Base-by-base conservation (phyloP, 2,329 filamentous ascomycete species). In the Fusarium penzigii region DNA sequence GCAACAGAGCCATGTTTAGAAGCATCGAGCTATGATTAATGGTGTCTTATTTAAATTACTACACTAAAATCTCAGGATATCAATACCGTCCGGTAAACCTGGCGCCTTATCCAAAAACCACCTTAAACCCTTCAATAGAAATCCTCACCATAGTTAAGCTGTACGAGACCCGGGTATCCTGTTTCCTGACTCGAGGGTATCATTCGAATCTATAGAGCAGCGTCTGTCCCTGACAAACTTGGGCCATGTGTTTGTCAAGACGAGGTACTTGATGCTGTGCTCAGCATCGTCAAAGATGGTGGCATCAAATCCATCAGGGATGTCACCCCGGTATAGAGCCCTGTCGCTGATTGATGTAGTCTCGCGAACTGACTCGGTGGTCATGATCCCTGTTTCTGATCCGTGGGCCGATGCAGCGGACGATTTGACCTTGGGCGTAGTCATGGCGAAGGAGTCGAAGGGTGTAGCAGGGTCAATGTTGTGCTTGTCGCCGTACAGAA, bases 241-340 rank as follows among this genome's bases (percentile, higher is more conserved):
- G 36, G 81, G 80, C 86, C 86, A 89, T 1, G 86, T 89, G 65
- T 88, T 88, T 13, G 84, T 87, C 49, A 88, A 71, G 3, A 89
- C 84, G 8, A 88, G 75, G 54, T 87, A 86, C 68, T 86, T 87
- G 71, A 89, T 82, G 62, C 79, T 81, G 13, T 71, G 67, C 63
- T 86, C 79, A 0, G 85, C 81, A 16, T 74, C 76, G 59, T 87
- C 83, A 59, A 89, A 88, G 5, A 88, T 75, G 0, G 64, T 65
- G 5, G 74, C 70, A 46, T 76, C 73, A 52, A 88, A 88, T 0
- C 59, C 71, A 0, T 70, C 68, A 0, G 83, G 77, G n/a, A 83
- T 75, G 1, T 76, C 73, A 2, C 78, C 78, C 46, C 66, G 67
- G 57, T 72, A 77, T 13, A 69, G 66, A 0, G 68, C 54, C 38